These are phyloP conservation scores for Fusarium sp. DNA, from an alignment of 2,329 filamentous ascomycete species.

Conservation along the genomic window DNA sequence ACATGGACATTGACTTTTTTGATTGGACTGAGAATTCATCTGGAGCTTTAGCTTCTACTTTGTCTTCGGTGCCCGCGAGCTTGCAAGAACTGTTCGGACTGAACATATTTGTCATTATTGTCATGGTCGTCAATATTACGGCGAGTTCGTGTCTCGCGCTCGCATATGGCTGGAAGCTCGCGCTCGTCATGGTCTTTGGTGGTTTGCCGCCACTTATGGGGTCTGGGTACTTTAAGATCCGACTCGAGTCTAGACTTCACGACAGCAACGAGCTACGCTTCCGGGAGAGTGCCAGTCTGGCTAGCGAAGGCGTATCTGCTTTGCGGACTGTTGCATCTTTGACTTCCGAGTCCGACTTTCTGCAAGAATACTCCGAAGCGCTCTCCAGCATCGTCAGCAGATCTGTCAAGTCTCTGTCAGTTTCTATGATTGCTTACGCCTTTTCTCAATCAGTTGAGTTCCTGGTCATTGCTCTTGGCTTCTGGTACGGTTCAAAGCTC, in stretches of 20 bases:
- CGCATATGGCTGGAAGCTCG: conserved; percentile 57
- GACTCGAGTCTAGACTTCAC: conserved; percentile 56
- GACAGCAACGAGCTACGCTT: conserved; percentile 50
- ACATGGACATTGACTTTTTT: conserved; percentile 57
- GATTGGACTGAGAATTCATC: conserved; percentile 49
- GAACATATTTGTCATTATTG: conserved; percentile 56
- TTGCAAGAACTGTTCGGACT: conserved; percentile 59
- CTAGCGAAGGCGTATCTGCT: conserved; percentile 58
- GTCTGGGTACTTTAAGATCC: conserved; percentile 56
- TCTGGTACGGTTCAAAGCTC: conserved; percentile 48
- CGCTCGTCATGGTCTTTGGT: conserved; percentile 56
- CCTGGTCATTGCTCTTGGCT: conserved; percentile 50
- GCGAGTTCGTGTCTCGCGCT: conserved; percentile 55
- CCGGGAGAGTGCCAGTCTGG: conserved; percentile 56
- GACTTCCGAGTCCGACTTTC: conserved; percentile 51
- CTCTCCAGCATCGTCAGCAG: conserved; percentile 44
- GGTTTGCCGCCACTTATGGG: conserved; percentile 55
- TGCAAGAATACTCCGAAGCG: conserved; percentile 49
- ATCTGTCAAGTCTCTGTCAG: conserved; percentile 16
- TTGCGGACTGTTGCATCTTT: conserved; percentile 59
- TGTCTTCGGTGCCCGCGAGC: conserved; percentile 52
- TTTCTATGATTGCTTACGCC: conserved; percentile 29
- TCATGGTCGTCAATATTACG: conserved; percentile 55
- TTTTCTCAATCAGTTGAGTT: conserved; percentile 46
- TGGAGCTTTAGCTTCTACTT: conserved; percentile 48